A percentile compares a stretch with the other conserved stretches of the same genome.
Evolutionary conservation across 2,329 filamentous ascomycete genomes (phyloP).

Genomic region (Exophiala sideris): DNA sequence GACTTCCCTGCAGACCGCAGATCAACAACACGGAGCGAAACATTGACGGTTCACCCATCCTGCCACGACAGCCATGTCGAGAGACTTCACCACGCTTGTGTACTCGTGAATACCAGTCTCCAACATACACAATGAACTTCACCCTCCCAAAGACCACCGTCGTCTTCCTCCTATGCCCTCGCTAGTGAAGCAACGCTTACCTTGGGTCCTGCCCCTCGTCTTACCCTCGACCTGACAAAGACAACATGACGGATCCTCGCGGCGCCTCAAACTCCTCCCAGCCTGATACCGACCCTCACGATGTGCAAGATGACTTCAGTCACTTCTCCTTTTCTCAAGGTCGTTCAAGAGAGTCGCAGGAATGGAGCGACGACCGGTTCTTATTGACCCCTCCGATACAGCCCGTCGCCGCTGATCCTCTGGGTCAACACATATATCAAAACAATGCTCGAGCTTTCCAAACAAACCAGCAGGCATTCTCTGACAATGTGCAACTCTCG

Average conservation of each 20-base stretch:
- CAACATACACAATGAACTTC: too few relatives aligned
- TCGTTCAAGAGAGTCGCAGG: neutral
- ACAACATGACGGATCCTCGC: slow-evolving; percentile 17
- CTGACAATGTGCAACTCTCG: slow-evolving; percentile 19
- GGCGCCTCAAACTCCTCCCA: slow-evolving; percentile 8
- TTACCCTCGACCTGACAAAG: neutral
- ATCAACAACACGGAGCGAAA: too few relatives aligned
- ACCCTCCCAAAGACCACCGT: neutral
- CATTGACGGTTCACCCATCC: too few relatives aligned
- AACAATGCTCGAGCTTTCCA: slow-evolving; percentile 11
- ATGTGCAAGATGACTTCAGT: slow-evolving; percentile 5
- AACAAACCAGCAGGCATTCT: slow-evolving; percentile 20
- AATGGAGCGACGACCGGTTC: slow-evolving; percentile 16
- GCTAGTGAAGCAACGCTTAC: slow-evolving; percentile 12
- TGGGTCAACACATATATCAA: slow-evolving; percentile 13
- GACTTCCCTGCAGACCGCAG: too few relatives aligned
- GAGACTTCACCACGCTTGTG: too few relatives aligned
- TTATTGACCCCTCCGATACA: slow-evolving; percentile 21
- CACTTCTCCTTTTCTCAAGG: slow-evolving; percentile 2
- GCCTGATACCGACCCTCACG: neutral
- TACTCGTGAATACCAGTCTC: too few relatives aligned
- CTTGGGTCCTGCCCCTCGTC: slow-evolving; percentile 1
- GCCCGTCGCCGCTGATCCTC: slow-evolving; percentile 13
- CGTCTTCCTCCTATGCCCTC: slow-evolving; percentile 11
- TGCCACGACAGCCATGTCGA: too few relatives aligned